Evolutionary conservation across 2,329 filamentous ascomycete species (phyloP), one percentile per base, ranked within the genome.

Genomic region (Trichoderma simmonsii): DNA sequence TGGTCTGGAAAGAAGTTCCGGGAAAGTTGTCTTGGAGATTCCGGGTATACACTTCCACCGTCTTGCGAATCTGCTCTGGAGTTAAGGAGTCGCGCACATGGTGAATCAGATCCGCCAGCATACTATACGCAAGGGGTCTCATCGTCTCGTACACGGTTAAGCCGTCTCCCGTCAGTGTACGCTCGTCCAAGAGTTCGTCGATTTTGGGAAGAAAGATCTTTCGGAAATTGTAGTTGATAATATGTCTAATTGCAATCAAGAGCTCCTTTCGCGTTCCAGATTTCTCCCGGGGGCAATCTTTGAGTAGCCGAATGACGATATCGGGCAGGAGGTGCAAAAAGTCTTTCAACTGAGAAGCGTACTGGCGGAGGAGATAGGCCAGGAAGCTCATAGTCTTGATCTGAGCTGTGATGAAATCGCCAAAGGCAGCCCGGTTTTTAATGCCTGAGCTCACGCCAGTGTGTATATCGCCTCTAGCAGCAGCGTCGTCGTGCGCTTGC

Each of bases 321-420:
- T 92, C 91, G 0, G 96, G 96, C 18, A 99, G 85, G 0, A 90
- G 92, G 0, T 91, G 92, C 32, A 99, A 84, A 77, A 99, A 98
- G 76, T 99, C 96, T 12, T 90, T 89, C 11, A 99, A 85, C 75
- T 97, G 93, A 72, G 92, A 91, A 3, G 94, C 91, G 81, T 98
- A 97, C 62, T 97, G 92, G 57, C 96, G 87, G 14, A 99, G 87
- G 0, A 99, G 84, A 79, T 98, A 99, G 1, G 97, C 97, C 75
- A 99, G 81, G 78, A 99, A 99, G 78, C 95, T 98, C 95, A 99
- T 98, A 0, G 95, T 98, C 85, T 99, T 98, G 18, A 99, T 96
- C 81, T 99, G 97, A 1, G 95, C 94, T 0, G 94, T 98, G 75
- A 99, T 97, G 76, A 98, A 97, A 77, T 99, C 97, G 43, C 95